These are phyloP conservation scores for Scenedesmus sp. DNA, from an alignment of 163 green algal species.

Conservation along the genomic window DNA sequence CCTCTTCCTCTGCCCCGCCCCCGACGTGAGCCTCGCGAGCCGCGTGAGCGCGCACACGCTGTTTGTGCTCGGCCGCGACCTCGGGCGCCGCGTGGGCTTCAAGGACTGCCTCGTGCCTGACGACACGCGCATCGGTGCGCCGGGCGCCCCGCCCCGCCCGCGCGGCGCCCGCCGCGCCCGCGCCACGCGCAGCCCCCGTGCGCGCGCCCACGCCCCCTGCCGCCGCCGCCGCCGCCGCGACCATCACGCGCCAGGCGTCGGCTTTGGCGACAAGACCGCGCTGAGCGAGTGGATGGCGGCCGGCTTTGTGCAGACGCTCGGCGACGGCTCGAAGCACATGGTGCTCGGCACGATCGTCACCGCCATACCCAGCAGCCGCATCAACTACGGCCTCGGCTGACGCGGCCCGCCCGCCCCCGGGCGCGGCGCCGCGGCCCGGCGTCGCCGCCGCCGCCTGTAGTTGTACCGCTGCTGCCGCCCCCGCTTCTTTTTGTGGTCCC, in stretches of 20 bases:
- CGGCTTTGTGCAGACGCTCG: conserved; percentile 18
- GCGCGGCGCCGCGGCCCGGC: no score
- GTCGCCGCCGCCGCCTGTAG: no score
- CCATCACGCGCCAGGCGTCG: no score
- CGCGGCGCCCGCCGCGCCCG: no score
- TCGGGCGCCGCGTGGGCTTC: conserved; percentile 4
- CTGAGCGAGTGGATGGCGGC: conserved; percentile 32
- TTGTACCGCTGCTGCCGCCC: no score
- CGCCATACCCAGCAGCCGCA: conserved; percentile 8
- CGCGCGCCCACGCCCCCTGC: no score
- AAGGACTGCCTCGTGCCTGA: conserved; percentile 25
- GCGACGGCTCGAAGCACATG: conserved; percentile 17
- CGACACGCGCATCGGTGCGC: conserved; percentile 22
- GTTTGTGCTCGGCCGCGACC: conserved; percentile 25
- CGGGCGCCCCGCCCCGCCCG: no score
- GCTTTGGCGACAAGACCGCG: conserved; percentile 32
- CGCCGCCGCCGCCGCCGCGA: no score
- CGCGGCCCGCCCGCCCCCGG: no score
- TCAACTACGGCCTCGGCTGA: no score
- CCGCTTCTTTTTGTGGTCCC: no score
- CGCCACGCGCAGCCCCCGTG: no score
- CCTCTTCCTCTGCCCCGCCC: conserved; percentile 41
- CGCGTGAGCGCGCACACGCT: conserved; percentile 28
- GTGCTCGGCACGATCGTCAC: conserved; percentile 36
- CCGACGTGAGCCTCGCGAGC: conserved; percentile 31